These are phyloP conservation scores for Colletotrichum lentis DNA, from an alignment of 2,329 filamentous ascomycete species.

Conservation along the genomic window DNA sequence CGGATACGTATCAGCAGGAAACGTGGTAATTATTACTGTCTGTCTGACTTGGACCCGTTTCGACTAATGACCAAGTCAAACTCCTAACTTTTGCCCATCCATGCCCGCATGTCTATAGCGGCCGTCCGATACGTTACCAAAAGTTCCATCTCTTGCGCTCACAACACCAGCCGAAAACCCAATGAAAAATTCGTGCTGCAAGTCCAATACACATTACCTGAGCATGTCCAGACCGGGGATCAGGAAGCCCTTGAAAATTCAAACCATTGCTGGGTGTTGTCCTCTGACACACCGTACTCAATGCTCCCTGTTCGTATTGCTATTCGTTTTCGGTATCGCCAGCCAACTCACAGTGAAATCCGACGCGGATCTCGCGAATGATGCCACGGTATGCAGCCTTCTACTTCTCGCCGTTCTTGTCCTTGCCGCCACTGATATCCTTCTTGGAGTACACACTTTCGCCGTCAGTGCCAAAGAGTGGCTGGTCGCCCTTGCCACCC, in stretches of 20 bases:
- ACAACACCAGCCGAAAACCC: background rate
- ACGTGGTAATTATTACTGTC: slow-evolving; percentile 1
- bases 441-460: slow-evolving; percentile 58
- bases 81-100: slow-evolving; percentile 20
- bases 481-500: slow-evolving; percentile 86
- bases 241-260: background rate
- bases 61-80: background rate
- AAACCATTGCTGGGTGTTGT: background rate
- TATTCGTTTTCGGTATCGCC: background rate
- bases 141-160: background rate
- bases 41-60: background rate
- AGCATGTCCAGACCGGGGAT: background rate
- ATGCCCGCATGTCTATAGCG: background rate
- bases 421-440: slow-evolving; percentile 47
- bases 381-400: slow-evolving; percentile 4
- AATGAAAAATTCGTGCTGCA: background rate
- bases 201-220: background rate
- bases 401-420: slow-evolving; percentile 42
- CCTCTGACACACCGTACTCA: background rate
- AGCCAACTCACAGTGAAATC: background rate
- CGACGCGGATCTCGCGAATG: background rate
- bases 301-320: slow-evolving; percentile 11
- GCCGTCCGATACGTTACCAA: background rate
- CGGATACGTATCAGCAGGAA: background rate
- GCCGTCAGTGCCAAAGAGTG: slow-evolving; percentile 73